Evolutionary conservation across 2,329 filamentous ascomycete genomes (phyloP).

Genomic region (Elsinoe ampelina): DNA sequence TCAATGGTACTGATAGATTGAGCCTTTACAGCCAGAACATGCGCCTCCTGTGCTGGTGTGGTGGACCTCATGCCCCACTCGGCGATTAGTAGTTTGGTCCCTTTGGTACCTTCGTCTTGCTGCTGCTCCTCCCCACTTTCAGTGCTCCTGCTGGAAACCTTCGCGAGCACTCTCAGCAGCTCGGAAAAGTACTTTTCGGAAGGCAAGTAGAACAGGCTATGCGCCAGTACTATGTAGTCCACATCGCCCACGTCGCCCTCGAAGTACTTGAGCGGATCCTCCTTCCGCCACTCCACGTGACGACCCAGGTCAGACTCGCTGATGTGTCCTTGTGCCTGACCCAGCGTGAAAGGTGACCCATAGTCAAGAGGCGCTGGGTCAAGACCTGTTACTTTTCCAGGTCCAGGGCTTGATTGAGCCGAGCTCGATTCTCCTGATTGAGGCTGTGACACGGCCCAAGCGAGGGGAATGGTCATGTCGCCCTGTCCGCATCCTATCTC

Average conservation of each 20-base stretch:
- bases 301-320: conserved; percentile 32
- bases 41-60: conserved; percentile 33
- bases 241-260: conserved; percentile 25
- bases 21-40: conserved; percentile 45
- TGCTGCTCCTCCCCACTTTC: conserved; percentile 28
- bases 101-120: conserved; percentile 24
- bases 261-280: conserved; percentile 31
- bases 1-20: conserved; percentile 35
- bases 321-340: conserved; percentile 41
- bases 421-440: neutral
- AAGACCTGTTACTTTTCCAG: conserved; percentile 41
- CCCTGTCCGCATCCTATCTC: conserved; percentile 55
- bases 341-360: conserved; percentile 41
- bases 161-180: neutral
- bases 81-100: conserved; percentile 33
- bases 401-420: too few species aligned
- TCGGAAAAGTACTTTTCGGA: conserved; percentile 21
- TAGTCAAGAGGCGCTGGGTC: conserved; percentile 46
- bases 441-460: conserved; percentile 35
- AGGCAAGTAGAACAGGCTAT: conserved; percentile 48
- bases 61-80: conserved; percentile 40
- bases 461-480: conserved; percentile 47
- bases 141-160: conserved; percentile 21
- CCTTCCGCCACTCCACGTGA: conserved; percentile 38
- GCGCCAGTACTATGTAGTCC: conserved; percentile 41